A percentile compares a stretch with the other conserved stretches of the same genome.
Conservation (phyloP, 139 green algal genomes). For the Closterium sp. region DNA sequence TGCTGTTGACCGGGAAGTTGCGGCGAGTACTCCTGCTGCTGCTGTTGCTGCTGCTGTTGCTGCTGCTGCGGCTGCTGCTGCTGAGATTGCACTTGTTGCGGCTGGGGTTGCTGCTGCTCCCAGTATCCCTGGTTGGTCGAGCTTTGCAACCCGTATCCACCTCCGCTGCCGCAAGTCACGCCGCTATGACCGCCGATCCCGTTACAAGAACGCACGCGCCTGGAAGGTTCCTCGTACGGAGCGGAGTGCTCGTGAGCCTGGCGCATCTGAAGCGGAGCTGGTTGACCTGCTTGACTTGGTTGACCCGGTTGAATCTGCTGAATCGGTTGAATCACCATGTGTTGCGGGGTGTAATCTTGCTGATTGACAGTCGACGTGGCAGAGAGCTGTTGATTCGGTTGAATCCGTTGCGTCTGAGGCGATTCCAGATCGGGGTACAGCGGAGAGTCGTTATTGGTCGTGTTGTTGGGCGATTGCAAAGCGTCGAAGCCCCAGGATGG, state of each 20-base stretch:
- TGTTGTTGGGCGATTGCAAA: neutral
- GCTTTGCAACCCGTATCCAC: neutral
- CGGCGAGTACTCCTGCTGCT: neutral
- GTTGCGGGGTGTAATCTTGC: neutral
- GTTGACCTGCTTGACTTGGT: neutral
- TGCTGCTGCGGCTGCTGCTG: neutral
- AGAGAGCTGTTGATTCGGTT: neutral
- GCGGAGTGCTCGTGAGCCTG: neutral
- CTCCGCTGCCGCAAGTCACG: neutral
- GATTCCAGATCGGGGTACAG: no score
- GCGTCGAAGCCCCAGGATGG: neutral
- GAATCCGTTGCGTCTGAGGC: neutral
- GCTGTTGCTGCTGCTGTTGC: neutral
- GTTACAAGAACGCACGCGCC: neutral
- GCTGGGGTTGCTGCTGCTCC: neutral
- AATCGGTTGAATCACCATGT: neutral
- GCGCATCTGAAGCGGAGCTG: neutral
- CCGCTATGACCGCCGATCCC: neutral
- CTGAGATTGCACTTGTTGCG: neutral
- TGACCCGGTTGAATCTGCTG: neutral
- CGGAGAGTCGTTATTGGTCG: no score
- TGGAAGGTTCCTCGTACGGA: neutral
- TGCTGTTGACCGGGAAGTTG: neutral
- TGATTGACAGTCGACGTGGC: neutral
- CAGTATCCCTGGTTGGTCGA: neutral